These are phyloP conservation scores for Endocladia muricata DNA, from an alignment of 31 red algal species.

Conservation along the genomic window DNA sequence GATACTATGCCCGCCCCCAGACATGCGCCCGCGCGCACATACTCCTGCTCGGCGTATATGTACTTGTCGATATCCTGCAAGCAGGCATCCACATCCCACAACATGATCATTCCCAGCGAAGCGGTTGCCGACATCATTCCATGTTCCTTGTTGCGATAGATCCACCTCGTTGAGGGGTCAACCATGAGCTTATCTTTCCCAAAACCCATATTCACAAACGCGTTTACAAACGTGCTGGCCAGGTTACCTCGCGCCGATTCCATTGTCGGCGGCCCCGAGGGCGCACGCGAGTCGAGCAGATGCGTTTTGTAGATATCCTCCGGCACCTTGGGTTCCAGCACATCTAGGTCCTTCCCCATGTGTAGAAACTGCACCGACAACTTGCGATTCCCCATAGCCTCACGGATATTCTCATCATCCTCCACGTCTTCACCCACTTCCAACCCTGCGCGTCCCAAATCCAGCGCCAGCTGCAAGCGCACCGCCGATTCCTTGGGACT, in stretches of 20 bases:
- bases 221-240: slow-evolving; percentile 95
- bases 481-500: slow-evolving; percentile 29
- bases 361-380: slow-evolving; percentile 69
- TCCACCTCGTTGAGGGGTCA: slow-evolving; percentile 76
- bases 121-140: slow-evolving; percentile 98
- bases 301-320: slow-evolving; percentile 99
- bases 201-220: slow-evolving; percentile 97
- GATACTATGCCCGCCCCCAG: slow-evolving; percentile 85
- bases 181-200: slow-evolving; percentile 89
- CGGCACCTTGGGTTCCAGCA: slow-evolving; percentile 89
- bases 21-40: slow-evolving; percentile 84
- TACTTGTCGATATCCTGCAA: slow-evolving; percentile 93
- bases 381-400: slow-evolving; percentile 75
- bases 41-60: slow-evolving; percentile 85
- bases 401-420: slow-evolving; percentile 66
- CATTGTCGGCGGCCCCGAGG: slow-evolving; percentile 27
- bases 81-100: slow-evolving; percentile 91
- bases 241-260: slow-evolving; percentile 95
- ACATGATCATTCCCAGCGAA: slow-evolving; percentile 89
- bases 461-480: slow-evolving; percentile 78
- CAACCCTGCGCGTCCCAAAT: slow-evolving; percentile 67
- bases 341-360: slow-evolving; percentile 89
- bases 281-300: slow-evolving; percentile 74
- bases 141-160: slow-evolving; percentile 94
- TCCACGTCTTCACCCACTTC: slow-evolving; percentile 76